Evolutionary conservation across 2,329 filamentous ascomycete genomes (phyloP), one percentile per base, ranked within the genome.

Genomic region (Pseudomassariella vexata): DNA sequence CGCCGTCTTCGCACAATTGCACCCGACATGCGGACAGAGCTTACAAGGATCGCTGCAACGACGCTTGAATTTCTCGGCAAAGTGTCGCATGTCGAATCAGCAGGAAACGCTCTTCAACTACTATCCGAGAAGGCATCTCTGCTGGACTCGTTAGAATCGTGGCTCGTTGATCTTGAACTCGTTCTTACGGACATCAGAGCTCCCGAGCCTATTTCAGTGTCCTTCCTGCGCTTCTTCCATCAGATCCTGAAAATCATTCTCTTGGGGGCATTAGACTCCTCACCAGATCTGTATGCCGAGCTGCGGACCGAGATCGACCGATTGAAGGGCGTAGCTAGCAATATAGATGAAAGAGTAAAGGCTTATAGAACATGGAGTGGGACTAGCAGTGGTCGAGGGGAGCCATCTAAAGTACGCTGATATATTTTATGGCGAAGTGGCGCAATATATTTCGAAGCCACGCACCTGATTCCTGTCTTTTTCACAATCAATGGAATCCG

Each of bases 141-240:
- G 24, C 38, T 63, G 24, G 34, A 40, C 19, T 54, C 41, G 1
- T 42, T 63, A 30, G 45, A 52, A 18, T 48, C 34, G 14, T 63
- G 60, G 60, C 44, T 53, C 27, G 24, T 3, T 25, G 38, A 47
- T 38, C 45, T 62, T 35, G 51, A 55, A 30, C 9, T 34, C 20
- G 20, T 43, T 24, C 46, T 46, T 2, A 28, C 16, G 9, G 34
- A 48, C 7, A 46, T 35, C 18, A 27, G 30, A 32, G 28, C 33
- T 39, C 30, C 28, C 5, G 48, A 56, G 48, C 44, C 32, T 19
- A 34, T 62, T 16, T 50, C 56, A 19, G 37, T 57, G 11, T 47
- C 36, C 35, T 63, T 64, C 33, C 19, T 60, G 39, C 57, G 50
- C 6, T 37, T 56, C 18, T 59, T 63, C 11, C 48, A 56, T 44